Evolutionary conservation across 768 basidiomycete genomes (phyloP), one percentile per base, ranked within the genome.

Genomic region (Paxillus involutus): DNA sequence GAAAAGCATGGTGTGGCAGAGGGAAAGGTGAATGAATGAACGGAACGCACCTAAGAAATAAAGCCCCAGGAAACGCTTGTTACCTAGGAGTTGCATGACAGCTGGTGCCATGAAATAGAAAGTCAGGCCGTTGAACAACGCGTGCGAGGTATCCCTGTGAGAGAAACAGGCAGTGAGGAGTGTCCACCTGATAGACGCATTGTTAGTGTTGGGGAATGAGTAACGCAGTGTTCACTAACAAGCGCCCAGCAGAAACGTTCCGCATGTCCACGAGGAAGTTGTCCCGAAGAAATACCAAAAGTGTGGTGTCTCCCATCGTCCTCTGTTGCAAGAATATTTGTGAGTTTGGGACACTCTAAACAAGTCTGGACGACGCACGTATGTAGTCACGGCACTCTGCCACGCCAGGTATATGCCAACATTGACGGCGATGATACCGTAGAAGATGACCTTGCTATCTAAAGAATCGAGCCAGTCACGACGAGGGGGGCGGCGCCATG

Each of bases 91-190:
- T 16, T 71, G 61, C 26, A 92, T 75, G 44, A 89, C 82, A 3
- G 81, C 70, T 1, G 77, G 81, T 0, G 85, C 88, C 80, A 91
- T 82, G 72, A 88, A 92, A 69, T 77, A 90, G 70, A 83, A 89
- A 0, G 86, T 84, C 63, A 90, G 79, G n/a, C 81, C 83, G 62
- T 92, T 92, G 67, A 90, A 77, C n/a, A 89, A 58, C 4, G 88
- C 79, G 63, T 92, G 90, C 0, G 65, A 57, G n/a, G 76, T 37
- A 29, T 78, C 75, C 59, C 77, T 68, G 61, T 92, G 89, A 4
- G 89, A 89, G 74, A 94, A 93, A 55, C 76, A 77, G 16, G 81
- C 74, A 0, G 90, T 88, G 10, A 91, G 58, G 24, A 84, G 72
- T 0, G 88, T 90, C 88, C 89, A 92, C 64, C 91, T 93, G 50